A percentile compares a stretch with the other conserved stretches of the same genome.
These are phyloP conservation scores for Chionographis japonica DNA, from an alignment of 106 monocot species.

Conservation along the genomic window DNA sequence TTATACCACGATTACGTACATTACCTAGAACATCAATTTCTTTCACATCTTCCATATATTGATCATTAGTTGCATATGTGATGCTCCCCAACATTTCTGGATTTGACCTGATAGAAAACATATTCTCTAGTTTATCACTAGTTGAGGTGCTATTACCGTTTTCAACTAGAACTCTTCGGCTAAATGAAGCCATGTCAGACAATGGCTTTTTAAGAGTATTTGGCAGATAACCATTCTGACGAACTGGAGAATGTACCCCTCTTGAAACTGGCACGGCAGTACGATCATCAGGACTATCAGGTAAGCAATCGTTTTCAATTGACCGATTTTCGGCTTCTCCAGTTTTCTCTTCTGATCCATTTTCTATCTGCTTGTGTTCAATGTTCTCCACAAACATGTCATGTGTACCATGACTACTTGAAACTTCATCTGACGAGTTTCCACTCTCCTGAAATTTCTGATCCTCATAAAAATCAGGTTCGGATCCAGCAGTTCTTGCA, in stretches of 20 bases:
- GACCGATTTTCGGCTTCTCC: slow-evolving; percentile 8
- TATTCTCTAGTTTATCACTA: slow-evolving; percentile 26
- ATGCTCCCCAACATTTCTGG: slow-evolving; percentile 7
- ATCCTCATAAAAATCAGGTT: slow-evolving; percentile 1
- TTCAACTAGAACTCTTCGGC: slow-evolving; percentile 19
- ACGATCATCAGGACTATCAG: slow-evolving; percentile 9
- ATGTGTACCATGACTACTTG: background rate
- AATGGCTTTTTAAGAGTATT: slow-evolving; percentile 23
- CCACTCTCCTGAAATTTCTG: background rate
- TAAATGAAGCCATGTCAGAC: slow-evolving; percentile 14
- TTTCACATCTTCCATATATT: slow-evolving; percentile 54
- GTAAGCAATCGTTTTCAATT: slow-evolving; percentile 4
- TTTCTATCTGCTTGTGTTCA: slow-evolving; percentile 13
- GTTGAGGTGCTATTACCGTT: slow-evolving; percentile 18
- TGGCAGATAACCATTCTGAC: slow-evolving; percentile 18
- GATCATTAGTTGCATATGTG: slow-evolving; percentile 2
- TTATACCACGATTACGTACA: slow-evolving; percentile 2
- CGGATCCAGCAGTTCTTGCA: background rate
- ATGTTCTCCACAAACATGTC: background rate
- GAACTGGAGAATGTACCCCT: slow-evolving; percentile 5
- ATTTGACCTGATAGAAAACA: slow-evolving; percentile 40
- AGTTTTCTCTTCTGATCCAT: slow-evolving; percentile 12
- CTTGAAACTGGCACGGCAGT: slow-evolving; percentile 7
- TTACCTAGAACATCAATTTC: slow-evolving; percentile 50
- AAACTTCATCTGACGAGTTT: background rate